Conservation (phyloP, 1,139 yeast genomes). For the Geotrichum citri-aurantii region DNA sequence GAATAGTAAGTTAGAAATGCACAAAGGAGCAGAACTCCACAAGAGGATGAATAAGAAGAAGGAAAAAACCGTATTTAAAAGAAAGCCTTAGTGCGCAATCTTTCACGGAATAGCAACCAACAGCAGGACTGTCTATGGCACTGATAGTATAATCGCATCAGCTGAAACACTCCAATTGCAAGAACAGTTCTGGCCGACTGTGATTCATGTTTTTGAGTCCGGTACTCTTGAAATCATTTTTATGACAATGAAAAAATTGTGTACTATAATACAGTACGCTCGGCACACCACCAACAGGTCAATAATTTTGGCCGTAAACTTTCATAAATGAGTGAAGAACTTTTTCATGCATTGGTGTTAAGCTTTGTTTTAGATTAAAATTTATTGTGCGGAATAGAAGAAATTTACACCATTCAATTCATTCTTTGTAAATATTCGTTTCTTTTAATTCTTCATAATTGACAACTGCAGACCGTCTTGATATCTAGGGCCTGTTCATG, state of each 20-base stretch:
- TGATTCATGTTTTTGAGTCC: not conserved
- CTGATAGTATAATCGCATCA: not conserved
- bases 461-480: not conserved
- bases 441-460: not conserved
- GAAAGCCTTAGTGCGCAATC: not conserved
- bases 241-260: no score
- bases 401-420: not conserved
- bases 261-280: no score
- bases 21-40: not conserved
- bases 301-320: no score
- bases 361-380: not conserved
- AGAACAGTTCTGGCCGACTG: not conserved
- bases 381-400: not conserved
- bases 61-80: not conserved
- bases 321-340: no score
- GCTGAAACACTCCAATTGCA: not conserved
- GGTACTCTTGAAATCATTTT: not conserved
- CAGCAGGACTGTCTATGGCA: not conserved
- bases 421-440: not conserved
- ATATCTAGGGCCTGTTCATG: not conserved
- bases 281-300: no score
- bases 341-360: no score
- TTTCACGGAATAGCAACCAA: not conserved
- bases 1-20: no score
- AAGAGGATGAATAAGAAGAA: not conserved